Conservation (phyloP, 768 basidiomycete species). For the Cubamyces sp. region DNA sequence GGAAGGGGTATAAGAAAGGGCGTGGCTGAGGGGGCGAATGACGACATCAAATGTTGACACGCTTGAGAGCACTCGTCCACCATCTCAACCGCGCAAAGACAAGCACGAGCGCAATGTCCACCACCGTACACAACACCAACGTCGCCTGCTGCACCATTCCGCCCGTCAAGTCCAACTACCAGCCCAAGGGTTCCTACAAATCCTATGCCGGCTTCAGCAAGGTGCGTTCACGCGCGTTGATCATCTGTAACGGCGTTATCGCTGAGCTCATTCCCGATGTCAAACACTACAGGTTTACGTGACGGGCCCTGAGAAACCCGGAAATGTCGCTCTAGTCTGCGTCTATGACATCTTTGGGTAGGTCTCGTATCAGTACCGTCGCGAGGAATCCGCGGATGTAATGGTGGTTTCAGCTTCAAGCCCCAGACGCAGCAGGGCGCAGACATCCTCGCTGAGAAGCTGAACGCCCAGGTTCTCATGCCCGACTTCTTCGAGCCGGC, state of each 20-base stretch:
- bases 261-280: background rate
- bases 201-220: slow-evolving; percentile 51
- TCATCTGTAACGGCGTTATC: background rate
- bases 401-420: slow-evolving; percentile 45
- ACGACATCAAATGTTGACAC: slow-evolving; percentile 35
- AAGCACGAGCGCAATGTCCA: slow-evolving; percentile 29
- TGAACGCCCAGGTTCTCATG: slow-evolving; percentile 63
- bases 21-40: background rate
- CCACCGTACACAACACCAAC: slow-evolving; percentile 43
- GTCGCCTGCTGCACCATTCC: slow-evolving; percentile 57
- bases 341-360: slow-evolving; percentile 71
- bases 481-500: slow-evolving; percentile 68
- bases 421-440: slow-evolving; percentile 69
- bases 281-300: slow-evolving; percentile 44
- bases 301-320: slow-evolving; percentile 48
- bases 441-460: slow-evolving; percentile 58
- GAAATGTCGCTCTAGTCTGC: slow-evolving; percentile 56
- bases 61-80: slow-evolving; percentile 44
- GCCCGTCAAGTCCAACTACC: slow-evolving; percentile 55
- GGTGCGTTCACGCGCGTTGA: slow-evolving; percentile 23
- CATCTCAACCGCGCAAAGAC: slow-evolving; percentile 43
- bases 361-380: slow-evolving; percentile 6
- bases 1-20: slow-evolving; percentile 14
- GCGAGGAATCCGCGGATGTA: background rate
- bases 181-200: slow-evolving; percentile 53